phyloP scores from a whole-genome alignment of 306 rosid genomes.

The Quercus parvula region DNA sequence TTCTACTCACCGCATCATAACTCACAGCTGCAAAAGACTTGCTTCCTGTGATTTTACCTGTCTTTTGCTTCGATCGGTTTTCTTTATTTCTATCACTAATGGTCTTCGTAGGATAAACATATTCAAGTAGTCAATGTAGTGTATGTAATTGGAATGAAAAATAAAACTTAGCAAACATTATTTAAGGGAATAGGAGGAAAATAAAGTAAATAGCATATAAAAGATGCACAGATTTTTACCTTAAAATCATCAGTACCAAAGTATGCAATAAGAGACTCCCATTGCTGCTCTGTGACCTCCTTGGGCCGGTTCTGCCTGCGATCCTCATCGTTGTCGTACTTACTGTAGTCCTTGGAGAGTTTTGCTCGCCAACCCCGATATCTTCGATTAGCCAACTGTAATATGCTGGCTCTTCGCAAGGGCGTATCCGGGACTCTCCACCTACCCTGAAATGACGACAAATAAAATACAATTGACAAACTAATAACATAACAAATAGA shows the following conservation, averaged over 20 bases:
- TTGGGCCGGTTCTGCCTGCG: conserved; percentile 6
- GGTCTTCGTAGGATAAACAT: neutral
- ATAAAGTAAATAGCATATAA: neutral
- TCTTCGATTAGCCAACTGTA: conserved; percentile 4
- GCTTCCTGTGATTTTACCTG: conserved; percentile 4
- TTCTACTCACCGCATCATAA: conserved; percentile 7
- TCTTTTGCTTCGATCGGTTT: conserved; percentile 6
- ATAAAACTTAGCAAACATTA: no score
- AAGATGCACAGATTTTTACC: neutral
- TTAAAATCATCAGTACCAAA: conserved; percentile 1
- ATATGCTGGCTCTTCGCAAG: neutral
- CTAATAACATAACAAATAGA: neutral
- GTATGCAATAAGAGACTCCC: conserved; percentile 1
- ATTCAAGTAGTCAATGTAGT: neutral
- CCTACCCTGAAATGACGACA: neutral
- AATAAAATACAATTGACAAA: neutral
- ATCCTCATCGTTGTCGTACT: neutral
- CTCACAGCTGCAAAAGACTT: conserved; percentile 5
- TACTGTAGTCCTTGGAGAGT: conserved; percentile 9
- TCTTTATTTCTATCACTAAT: conserved; percentile 11
- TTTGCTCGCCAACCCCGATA: conserved; percentile 11
- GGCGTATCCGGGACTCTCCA: conserved; percentile 5
- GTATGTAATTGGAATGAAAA: neutral
- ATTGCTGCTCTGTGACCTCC: conserved; percentile 6
- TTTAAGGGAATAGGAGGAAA: neutral